Conservation (phyloP, 2,329 filamentous ascomycete species). For the Penicillium sclerotigenum region DNA sequence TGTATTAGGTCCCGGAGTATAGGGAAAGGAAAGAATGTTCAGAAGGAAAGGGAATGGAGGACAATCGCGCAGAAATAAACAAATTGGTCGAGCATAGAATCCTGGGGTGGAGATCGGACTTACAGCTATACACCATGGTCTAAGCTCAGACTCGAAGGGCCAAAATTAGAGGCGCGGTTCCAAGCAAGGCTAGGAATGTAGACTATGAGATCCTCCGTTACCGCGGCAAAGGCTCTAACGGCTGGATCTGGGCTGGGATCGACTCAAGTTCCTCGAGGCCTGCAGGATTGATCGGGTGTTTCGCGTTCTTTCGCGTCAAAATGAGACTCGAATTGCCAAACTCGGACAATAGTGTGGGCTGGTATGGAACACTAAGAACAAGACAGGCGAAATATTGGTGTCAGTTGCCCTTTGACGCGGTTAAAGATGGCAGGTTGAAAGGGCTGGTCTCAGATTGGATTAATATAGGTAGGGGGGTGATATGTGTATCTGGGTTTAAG, state of each 20-base stretch:
- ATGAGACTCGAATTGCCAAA: constrained; percentile 4
- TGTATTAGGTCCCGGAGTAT: constrained; percentile 12
- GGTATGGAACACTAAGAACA: constrained; percentile 8
- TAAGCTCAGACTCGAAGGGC: constrained; percentile 26
- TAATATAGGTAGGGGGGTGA: constrained; percentile 10
- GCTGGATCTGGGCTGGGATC: constrained; percentile 14
- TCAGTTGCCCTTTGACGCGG: constrained; percentile 13
- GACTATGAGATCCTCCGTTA: constrained; percentile 40
- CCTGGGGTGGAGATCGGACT: constrained; percentile 34
- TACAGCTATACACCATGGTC: constrained; percentile 39
- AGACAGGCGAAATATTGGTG: constrained; percentile 8
- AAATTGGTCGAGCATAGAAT: constrained; percentile 34
- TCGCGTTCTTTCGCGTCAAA: constrained; percentile 9
- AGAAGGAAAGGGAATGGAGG: constrained; percentile 33
- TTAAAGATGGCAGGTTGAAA: not conserved
- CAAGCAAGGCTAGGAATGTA: constrained; percentile 44
- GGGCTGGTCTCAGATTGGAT: constrained; percentile 24
- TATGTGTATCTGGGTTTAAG: not conserved
- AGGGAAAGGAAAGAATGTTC: constrained; percentile 27
- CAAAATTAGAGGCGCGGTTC: constrained; percentile 29
- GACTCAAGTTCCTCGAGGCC: constrained; percentile 9
- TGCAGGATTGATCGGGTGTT: constrained; percentile 12
- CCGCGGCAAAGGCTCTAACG: constrained; percentile 21
- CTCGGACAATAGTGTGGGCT: constrained; percentile 11
- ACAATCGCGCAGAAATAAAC: constrained; percentile 42